Base-by-base conservation (phyloP, 2,329 filamentous ascomycete species). In the Nemania sp. region DNA sequence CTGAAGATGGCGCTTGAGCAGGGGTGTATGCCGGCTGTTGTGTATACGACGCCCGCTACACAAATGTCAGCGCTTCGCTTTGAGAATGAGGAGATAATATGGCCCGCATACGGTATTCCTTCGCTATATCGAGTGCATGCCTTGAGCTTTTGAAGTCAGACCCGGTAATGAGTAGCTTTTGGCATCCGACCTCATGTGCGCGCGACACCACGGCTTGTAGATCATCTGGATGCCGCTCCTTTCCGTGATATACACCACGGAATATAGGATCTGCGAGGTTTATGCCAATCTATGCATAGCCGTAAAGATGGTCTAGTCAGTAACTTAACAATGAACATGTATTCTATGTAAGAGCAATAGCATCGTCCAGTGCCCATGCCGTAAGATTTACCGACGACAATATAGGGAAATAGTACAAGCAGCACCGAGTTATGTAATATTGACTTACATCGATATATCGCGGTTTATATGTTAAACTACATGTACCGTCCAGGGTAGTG, bases 191-290 rank as follows among this genome's bases (percentile, higher is more conserved):
- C 71, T 92, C 88, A 18, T 87, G 81, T 3, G 93, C 94, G 71
- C 96, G 88, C 70, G 90, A 84, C n/a, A 99, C 83, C 27, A 99
- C 92, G 71, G 89, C 90, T 29, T 85, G 79, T 18, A 95, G 87
- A 77, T 97, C 93, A 74, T 92, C 86, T 11, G 90, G 87, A 74
- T 97, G 93, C 27, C 84, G 82, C 73, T 92, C 86, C 69, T 90
- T 94, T 75, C 93, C 93, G 77, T 97, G 91, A 77, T 98, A 97
- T 49, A 88, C 81, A 58, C 96, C 96, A 54, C 89, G 88, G 80
- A 95, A 99, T 67, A 98, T 93, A 60, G 93, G 92, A 77, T 99
- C 96, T 61, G 94, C 92, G 63, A 99, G 87, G 80, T 99, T 99
- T 85, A 99, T 98, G 66, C 95, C 96, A 76, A 99, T 91, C 89